These are phyloP conservation scores for Panicum miliaceum DNA, from an alignment of 176 grass and related monocot genomes.

Conservation along the genomic window DNA sequence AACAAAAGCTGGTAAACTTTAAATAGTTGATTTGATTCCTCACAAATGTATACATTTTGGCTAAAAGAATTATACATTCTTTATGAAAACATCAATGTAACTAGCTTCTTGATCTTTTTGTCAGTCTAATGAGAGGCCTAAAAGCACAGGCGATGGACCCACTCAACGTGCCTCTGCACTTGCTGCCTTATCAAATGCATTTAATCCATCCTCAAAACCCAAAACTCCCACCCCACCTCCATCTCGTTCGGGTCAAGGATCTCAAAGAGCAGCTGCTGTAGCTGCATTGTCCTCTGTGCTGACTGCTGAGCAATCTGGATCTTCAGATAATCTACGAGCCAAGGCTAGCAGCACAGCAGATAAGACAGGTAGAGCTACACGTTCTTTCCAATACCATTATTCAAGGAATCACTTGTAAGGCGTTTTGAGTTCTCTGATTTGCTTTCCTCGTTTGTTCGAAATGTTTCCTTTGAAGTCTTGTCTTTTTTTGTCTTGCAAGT, in stretches of 20 bases:
- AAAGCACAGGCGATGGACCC: constrained; percentile 65
- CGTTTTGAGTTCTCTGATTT: constrained; percentile 16
- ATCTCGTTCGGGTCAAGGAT: constrained; percentile 70
- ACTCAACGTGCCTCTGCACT: constrained; percentile 87
- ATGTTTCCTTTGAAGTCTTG: background rate
- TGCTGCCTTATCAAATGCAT: constrained; percentile 84
- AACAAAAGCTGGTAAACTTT: constrained; percentile 41
- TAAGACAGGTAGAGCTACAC: constrained; percentile 46
- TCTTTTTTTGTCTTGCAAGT: background rate
- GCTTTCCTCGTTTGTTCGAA: background rate
- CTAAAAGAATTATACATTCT: constrained; percentile 10
- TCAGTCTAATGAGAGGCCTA: constrained; percentile 60
- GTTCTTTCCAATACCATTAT: constrained; percentile 10
- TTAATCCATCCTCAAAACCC: constrained; percentile 72
- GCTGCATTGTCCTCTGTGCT: constrained; percentile 86
- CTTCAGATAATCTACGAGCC: constrained; percentile 67
- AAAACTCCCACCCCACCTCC: constrained; percentile 44
- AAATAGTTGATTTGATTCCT: constrained; percentile 1
- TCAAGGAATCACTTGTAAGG: constrained; percentile 13
- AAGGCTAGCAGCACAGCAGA: constrained; percentile 54
- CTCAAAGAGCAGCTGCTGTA: constrained; percentile 98
- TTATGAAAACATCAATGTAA: background rate
- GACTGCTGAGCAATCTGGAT: constrained; percentile 76
- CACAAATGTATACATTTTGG: background rate
- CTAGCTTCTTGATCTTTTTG: constrained; percentile 19